Conservation (phyloP, 148 eudicot genomes). For the Persicaria tinctoria region DNA sequence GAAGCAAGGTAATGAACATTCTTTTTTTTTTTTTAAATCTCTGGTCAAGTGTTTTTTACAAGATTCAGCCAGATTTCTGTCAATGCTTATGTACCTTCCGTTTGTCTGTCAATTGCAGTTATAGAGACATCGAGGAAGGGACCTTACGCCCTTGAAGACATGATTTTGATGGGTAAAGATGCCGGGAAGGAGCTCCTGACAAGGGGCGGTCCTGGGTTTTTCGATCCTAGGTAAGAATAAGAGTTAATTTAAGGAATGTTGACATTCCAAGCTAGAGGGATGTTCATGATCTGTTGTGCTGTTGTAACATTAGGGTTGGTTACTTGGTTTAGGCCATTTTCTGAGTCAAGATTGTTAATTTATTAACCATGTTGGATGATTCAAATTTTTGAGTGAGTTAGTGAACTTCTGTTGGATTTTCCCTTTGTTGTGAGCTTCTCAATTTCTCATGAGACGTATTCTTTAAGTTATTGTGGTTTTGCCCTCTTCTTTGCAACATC, state of each 20-base stretch:
- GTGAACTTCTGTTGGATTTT: neutral
- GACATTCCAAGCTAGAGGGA: conserved; percentile 2
- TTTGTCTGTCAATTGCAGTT: conserved; percentile 22
- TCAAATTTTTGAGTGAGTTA: neutral
- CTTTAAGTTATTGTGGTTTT: neutral
- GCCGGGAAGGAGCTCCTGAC: conserved; percentile 89
- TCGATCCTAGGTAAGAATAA: conserved; percentile 39
- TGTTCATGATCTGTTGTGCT: neutral
- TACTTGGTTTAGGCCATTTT: conserved; percentile 2
- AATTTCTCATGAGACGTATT: neutral
- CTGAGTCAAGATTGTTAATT: neutral
- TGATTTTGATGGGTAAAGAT: conserved; percentile 81
- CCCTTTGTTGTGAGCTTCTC: neutral
- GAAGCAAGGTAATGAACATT: conserved; percentile 41
- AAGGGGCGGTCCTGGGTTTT: conserved; percentile 78
- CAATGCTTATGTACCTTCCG: neutral
- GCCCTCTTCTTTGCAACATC: neutral
- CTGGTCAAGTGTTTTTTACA: neutral
- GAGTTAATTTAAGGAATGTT: neutral
- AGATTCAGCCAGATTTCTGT: neutral
- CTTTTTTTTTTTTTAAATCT: too few species aligned
- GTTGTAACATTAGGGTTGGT: conserved; percentile 3
- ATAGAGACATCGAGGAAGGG: conserved; percentile 76
- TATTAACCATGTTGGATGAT: neutral
- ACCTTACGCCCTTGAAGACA: conserved; percentile 57